These are phyloP conservation scores for Castanospermum australe DNA, from an alignment of 306 rosid species.

Conservation along the genomic window DNA sequence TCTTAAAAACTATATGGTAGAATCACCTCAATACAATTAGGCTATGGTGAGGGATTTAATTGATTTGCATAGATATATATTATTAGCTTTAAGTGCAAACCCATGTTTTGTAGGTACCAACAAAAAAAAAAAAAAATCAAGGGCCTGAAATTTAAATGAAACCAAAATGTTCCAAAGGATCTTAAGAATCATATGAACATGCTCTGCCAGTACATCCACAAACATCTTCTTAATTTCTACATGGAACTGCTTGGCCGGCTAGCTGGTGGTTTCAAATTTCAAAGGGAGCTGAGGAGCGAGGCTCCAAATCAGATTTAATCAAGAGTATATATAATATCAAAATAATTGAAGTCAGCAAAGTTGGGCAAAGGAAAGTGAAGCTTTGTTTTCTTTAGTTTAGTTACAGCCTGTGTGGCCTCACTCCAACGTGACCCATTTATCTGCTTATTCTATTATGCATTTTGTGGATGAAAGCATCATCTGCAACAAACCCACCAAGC, in stretches of 20 bases:
- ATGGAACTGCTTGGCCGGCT: constrained; percentile 28
- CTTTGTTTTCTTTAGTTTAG: constrained; percentile 36
- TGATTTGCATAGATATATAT: neutral
- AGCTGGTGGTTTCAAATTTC: constrained; percentile 29
- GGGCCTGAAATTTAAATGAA: neutral
- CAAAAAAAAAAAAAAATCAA: neutral
- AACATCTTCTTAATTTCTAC: constrained; percentile 10
- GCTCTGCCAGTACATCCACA: neutral
- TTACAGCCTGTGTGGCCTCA: neutral
- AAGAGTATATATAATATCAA: neutral
- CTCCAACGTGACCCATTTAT: neutral
- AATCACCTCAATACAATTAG: neutral
- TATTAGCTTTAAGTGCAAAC: neutral
- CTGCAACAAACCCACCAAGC: neutral
- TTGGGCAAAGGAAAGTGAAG: constrained; percentile 33
- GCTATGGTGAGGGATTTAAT: neutral
- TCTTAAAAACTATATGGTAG: neutral
- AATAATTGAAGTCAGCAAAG: constrained; percentile 17
- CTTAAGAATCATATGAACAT: neutral
- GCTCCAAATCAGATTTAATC: constrained; percentile 11
- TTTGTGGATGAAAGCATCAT: constrained; percentile 11
- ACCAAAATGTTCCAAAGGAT: neutral
- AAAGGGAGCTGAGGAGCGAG: neutral
- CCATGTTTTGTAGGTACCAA: neutral
- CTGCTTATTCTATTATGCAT: constrained; percentile 5